Evolutionary conservation across 2,329 filamentous ascomycete genomes (phyloP).

Genomic region (Aspergillus sp.): DNA sequence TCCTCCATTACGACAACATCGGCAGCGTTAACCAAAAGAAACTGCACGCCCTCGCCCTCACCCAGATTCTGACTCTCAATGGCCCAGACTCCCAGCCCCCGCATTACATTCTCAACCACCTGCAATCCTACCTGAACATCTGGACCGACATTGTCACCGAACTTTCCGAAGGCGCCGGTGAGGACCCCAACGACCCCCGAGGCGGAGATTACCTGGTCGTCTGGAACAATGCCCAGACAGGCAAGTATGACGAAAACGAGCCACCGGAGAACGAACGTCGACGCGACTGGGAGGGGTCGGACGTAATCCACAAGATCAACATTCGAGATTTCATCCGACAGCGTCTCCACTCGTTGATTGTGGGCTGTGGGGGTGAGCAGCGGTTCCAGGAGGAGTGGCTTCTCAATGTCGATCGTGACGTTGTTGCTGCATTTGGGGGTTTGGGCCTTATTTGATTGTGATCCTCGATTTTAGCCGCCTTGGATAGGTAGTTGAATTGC

Average conservation of each 20-base stretch:
- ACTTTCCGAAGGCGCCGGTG: conserved; percentile 35
- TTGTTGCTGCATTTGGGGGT: conserved; percentile 35
- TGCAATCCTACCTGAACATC: conserved; percentile 43
- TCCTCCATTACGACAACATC: conserved; percentile 45
- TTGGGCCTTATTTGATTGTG: conserved; percentile 27
- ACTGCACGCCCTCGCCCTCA: conserved; percentile 42
- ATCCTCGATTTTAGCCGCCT: too few species aligned
- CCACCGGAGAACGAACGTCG: conserved; percentile 39
- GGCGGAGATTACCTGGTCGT: conserved; percentile 38
- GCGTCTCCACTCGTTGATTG: conserved; percentile 34
- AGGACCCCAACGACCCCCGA: conserved; percentile 28
- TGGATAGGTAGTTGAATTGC: not conserved
- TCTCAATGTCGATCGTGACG: conserved; percentile 39
- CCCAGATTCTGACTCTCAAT: conserved; percentile 38
- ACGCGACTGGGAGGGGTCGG: conserved; percentile 34
- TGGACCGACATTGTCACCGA: conserved; percentile 45
- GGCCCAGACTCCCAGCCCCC: conserved; percentile 33
- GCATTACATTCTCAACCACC: conserved; percentile 34
- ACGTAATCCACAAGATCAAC: conserved; percentile 40
- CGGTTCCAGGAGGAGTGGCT: conserved; percentile 40
- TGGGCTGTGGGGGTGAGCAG: conserved; percentile 36
- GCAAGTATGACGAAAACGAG: conserved; percentile 29
- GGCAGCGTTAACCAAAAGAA: conserved; percentile 44
- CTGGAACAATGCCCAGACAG: conserved; percentile 31
- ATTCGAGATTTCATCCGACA: conserved; percentile 42